Base-by-base conservation (phyloP, 2,329 filamentous ascomycete genomes). In the Escovopsis weberi region DNA sequence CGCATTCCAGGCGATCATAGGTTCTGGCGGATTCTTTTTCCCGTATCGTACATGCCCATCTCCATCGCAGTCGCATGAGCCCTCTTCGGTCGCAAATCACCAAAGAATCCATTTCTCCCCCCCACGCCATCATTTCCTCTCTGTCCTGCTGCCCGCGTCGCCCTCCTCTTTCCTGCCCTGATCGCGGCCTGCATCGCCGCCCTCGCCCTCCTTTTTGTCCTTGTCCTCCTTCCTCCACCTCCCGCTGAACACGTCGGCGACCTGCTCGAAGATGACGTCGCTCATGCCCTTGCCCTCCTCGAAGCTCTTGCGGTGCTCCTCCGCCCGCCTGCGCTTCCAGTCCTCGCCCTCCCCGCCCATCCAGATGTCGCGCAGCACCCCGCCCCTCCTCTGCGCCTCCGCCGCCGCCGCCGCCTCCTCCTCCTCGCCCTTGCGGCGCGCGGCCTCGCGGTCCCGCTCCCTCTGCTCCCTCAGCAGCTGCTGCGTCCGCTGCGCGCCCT, bases 101-200 rank as follows among this genome's bases (percentile, higher is more conserved):
- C 23, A 23, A 3, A 5, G 23, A 23, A 23, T 23, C 23, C n/a
- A n/a, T n/a, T n/a, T n/a, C n/a, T n/a, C n/a, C n/a, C n/a, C n/a
- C n/a, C n/a, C n/a, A n/a, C 9, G 32, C 32, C 12, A n/a, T 35
- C 18, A 35, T 7, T 96, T 96, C 71, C 81, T 85, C 55, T 91
- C 91, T 46, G 86, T 87, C 35, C 96, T 87, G 59, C 96, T 72
- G 53, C 80, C 87, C 53, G 91, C 8, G 34, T 36, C 12, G 10
- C 19, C 34, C 10, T 36, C 12, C 4, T 47, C 35, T 49, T 53
- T 49, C 55, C 44, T 52, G 55, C 45, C 49, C 23, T 4, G 4
- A 23, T 23, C 45, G 15, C 38, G 45, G 41, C 43, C 50, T 2
- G 23, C 23, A 23, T 23, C 45, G 15, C 38, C 46, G 41, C 43